Conservation (phyloP, 202 grass and related monocot species). For the Bolboschoenoplectus hybrid region DNA sequence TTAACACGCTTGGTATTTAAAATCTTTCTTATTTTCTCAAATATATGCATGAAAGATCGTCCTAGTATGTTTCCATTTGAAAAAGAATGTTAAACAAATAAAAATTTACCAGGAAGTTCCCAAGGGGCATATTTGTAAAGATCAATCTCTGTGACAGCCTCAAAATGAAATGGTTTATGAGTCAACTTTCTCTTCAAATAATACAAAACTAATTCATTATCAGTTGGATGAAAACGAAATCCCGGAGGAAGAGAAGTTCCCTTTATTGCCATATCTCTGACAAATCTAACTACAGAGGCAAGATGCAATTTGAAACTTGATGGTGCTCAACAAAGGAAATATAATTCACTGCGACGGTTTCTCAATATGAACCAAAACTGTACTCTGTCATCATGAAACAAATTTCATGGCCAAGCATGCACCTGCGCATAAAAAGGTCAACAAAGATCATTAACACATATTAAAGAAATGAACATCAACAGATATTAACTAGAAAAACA, state of each 20-base stretch:
- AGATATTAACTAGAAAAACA: background rate
- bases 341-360: constrained; percentile 33
- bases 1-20: background rate
- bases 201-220: constrained; percentile 74
- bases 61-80: constrained; percentile 6
- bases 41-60: background rate
- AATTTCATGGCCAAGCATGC: constrained; percentile 50
- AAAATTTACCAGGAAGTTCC: constrained; percentile 80
- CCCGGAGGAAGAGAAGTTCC: constrained; percentile 64
- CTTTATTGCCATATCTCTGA: constrained; percentile 44
- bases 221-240: constrained; percentile 87
- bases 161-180: constrained; percentile 57
- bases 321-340: constrained; percentile 37
- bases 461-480: constrained; percentile 19
- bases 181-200: constrained; percentile 85
- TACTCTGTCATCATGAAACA: constrained; percentile 49
- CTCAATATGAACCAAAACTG: constrained; percentile 45
- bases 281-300: background rate
- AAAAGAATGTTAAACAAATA: background rate
- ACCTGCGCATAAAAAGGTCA: constrained; percentile 40
- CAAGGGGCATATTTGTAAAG: constrained; percentile 88
- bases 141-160: constrained; percentile 70
- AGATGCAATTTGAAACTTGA: constrained; percentile 37
- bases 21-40: background rate
- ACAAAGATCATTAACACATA: constrained; percentile 34